These are phyloP conservation scores for Grosmannia clavigera DNA, from an alignment of 2,329 filamentous ascomycete genomes.

Conservation along the genomic window DNA sequence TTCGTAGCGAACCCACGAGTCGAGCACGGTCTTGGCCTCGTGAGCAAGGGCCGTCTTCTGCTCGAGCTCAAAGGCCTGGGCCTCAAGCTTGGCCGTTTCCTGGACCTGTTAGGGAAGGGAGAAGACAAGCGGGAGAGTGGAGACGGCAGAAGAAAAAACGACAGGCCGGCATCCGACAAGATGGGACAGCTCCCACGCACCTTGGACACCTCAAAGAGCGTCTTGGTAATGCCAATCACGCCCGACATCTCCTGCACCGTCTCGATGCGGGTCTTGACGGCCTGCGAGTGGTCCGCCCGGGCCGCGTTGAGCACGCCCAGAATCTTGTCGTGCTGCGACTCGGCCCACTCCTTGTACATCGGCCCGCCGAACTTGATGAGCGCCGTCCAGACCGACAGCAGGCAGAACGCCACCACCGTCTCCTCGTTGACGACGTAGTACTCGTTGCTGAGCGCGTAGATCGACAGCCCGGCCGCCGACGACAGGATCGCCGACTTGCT, in stretches of 20 bases:
- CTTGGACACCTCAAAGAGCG: conserved; percentile 96
- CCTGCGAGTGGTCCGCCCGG: conserved; percentile 85
- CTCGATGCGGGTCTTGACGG: conserved; percentile 87
- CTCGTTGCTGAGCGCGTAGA: conserved; percentile 98
- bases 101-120: conserved; percentile 24
- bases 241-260: conserved; percentile 89
- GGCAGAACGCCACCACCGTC: conserved; percentile 83
- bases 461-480: conserved; percentile 75
- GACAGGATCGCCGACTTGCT: conserved; percentile 97
- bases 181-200: conserved; percentile 28
- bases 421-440: conserved; percentile 99
- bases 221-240: conserved; percentile 94
- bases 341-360: conserved; percentile 83
- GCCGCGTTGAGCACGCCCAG: conserved; percentile 90
- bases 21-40: conserved; percentile 90
- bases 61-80: conserved; percentile 92
- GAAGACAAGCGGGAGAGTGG: neutral
- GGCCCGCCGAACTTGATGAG: conserved; percentile 91
- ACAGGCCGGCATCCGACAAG: no score
- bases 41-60: conserved; percentile 84
- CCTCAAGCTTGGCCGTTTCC: conserved; percentile 96
- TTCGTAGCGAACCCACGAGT: conserved; percentile 99
- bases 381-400: conserved; percentile 84
- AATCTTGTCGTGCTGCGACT: conserved; percentile 82
- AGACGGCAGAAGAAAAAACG: neutral